A percentile compares a stretch with the other conserved stretches of the same genome.
phyloP scores from a whole-genome alignment of 768 basidiomycete genomes.

The Lactifluus pinguis region DNA sequence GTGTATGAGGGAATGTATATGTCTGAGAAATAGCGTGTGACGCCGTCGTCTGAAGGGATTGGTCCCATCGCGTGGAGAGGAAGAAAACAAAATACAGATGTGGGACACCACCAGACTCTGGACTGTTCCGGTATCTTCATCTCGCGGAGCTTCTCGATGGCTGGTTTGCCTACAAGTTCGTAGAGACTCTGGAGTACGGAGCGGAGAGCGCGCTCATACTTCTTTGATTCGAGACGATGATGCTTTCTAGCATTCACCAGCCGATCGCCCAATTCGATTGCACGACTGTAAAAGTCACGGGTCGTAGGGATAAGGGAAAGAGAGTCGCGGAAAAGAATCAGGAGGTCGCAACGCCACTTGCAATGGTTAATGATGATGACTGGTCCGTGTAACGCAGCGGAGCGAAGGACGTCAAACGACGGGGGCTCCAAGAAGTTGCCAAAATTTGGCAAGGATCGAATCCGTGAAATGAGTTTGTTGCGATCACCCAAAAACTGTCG shows the following conservation, averaged over 20 bases:
- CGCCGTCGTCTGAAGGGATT: no score
- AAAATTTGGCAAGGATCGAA: not conserved
- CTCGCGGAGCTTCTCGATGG: not conserved
- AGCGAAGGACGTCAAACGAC: not conserved
- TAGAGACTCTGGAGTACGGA: not conserved
- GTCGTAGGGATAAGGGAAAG: not conserved
- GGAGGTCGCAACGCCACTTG: not conserved
- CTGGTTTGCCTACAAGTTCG: not conserved
- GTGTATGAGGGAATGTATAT: no score
- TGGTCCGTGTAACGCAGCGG: constrained; percentile 2
- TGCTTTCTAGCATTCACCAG: not conserved
- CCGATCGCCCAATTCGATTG: not conserved
- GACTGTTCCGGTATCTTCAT: not conserved
- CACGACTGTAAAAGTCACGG: not conserved
- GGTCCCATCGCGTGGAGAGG: no score
- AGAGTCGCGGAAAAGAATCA: not conserved
- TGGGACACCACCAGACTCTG: not conserved
- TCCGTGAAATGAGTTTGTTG: not conserved
- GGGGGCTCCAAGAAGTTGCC: not conserved
- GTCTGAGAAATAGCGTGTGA: no score
- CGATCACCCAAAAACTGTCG: not conserved
- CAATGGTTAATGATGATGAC: constrained; percentile 2
- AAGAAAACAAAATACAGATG: not conserved
- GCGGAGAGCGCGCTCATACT: not conserved
- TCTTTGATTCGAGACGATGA: not conserved